These are phyloP conservation scores for Thalassiosira mediterranea DNA, from an alignment of 352 stramenopile species.

Conservation along the genomic window DNA sequence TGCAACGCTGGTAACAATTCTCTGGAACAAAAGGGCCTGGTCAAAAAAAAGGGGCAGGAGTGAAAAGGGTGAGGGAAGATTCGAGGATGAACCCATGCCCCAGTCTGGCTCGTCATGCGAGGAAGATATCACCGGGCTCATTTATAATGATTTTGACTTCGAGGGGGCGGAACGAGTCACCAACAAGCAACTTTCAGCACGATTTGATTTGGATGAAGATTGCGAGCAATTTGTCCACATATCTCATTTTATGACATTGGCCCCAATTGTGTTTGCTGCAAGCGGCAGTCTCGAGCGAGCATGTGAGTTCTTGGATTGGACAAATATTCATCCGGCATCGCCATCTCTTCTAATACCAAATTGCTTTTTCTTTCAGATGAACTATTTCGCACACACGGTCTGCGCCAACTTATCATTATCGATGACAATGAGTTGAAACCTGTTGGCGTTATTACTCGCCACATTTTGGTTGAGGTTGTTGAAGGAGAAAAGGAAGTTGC, in stretches of 20 bases:
- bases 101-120: too few relatives aligned
- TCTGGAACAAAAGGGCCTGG: constrained; percentile 2
- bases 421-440: background rate
- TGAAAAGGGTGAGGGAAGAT: background rate
- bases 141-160: background rate
- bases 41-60: background rate
- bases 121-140: too few relatives aligned
- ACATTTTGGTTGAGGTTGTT: background rate
- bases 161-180: background rate
- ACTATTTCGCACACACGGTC: constrained; percentile 9
- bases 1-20: background rate
- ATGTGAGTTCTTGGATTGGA: background rate
- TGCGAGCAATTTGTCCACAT: background rate
- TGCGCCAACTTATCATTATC: constrained; percentile 6
- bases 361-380: constrained; percentile 9
- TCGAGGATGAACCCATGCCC: too few relatives aligned
- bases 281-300: background rate
- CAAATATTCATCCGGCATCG: too few relatives aligned
- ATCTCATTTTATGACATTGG: background rate
- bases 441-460: constrained; percentile 12
- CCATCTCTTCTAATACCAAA: constrained; percentile 5
- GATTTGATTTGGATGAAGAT: background rate
- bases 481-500: background rate
- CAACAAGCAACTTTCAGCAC: background rate
- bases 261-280: background rate